Base-by-base conservation (phyloP, 2,329 filamentous ascomycete genomes). In the Cladosporium austrohemisphaericum region DNA sequence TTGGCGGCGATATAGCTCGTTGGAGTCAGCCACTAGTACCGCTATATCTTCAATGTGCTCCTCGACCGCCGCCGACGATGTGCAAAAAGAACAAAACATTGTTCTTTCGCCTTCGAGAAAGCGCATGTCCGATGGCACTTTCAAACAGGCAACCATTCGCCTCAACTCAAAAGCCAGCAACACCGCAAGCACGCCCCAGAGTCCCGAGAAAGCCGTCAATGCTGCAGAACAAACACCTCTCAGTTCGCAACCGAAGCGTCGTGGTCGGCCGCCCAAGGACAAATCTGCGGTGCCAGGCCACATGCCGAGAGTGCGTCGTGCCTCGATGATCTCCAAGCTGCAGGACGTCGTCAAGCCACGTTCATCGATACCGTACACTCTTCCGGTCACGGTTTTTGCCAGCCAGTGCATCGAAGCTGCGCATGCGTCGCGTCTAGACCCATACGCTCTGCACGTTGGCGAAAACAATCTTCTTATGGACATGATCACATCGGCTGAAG, bases 341-440 rank as follows among this genome's bases (percentile, higher is more conserved):
- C 53, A 59, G 31, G 52, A 55, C 26, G 52, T 56, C 26, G 59
- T 62, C 13, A 60, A 62, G 40, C 59, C 65, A 29, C 61, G 61
- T 16, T 87, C 88, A 6, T 95, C 92, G 13, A 91, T 98, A 60
- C 91, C 92, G 13, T 73, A 80, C 49, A 79, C 86, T 54, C 68
- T 97, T 37, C 76, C 85, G 13, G 77, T 82, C 22, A 76, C 81
- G 43, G 83, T 92, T 52, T 96, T 95, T 70, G 92, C 89, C n/a
- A 81, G 84, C 56, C 90, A 98, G 71, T 95, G 90, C 65, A 86
- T 95, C 51, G 79, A 85, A 46, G 92, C 92, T 10, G 93, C 92
- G 47, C 88, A 95, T 67, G 86, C 88, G 7, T 96, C 89, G 32
- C 79, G 93, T 50, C 76, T 98, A 1, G 92, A 92, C 57, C 92